These are phyloP conservation scores for Eutypa lata DNA, from an alignment of 2,329 filamentous ascomycete species.

Conservation along the genomic window DNA sequence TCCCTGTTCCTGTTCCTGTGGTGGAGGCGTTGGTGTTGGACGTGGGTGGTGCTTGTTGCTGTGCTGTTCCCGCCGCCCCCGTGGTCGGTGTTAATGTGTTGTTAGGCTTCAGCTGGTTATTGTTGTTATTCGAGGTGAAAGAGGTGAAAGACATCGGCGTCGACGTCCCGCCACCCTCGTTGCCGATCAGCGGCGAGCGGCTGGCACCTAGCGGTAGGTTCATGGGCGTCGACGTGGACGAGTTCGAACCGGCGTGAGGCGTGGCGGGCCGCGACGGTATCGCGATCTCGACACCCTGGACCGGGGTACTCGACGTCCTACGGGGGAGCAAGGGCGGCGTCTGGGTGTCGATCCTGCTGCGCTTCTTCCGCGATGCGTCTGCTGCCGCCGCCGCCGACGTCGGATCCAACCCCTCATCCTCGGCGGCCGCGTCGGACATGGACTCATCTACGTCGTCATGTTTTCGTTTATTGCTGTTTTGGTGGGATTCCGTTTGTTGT, in stretches of 20 bases:
- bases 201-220: constrained; percentile 32
- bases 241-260: constrained; percentile 42
- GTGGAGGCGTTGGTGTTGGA: constrained; percentile 3
- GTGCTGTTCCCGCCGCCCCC: constrained; percentile 6
- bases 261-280: constrained; percentile 64
- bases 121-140: background rate
- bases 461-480: constrained; percentile 25
- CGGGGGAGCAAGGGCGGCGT: constrained; percentile 44
- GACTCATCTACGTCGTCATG: constrained; percentile 21
- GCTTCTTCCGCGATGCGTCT: constrained; percentile 38
- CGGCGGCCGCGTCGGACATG: constrained; percentile 30
- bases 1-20: constrained; percentile 10
- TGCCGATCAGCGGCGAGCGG: constrained; percentile 35
- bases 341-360: constrained; percentile 38
- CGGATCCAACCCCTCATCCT: background rate
- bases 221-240: constrained; percentile 41
- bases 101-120: constrained; percentile 1
- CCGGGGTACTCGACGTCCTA: constrained; percentile 49
- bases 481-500: constrained; percentile 5
- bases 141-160: background rate
- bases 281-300: constrained; percentile 56
- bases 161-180: constrained; percentile 3
- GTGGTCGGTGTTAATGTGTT: constrained; percentile 4
- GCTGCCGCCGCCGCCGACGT: constrained; percentile 20
- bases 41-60: constrained; percentile 12